Evolutionary conservation across 192 early-diverging fungal species (phyloP).

Genomic region (Kappamyces sp.): DNA sequence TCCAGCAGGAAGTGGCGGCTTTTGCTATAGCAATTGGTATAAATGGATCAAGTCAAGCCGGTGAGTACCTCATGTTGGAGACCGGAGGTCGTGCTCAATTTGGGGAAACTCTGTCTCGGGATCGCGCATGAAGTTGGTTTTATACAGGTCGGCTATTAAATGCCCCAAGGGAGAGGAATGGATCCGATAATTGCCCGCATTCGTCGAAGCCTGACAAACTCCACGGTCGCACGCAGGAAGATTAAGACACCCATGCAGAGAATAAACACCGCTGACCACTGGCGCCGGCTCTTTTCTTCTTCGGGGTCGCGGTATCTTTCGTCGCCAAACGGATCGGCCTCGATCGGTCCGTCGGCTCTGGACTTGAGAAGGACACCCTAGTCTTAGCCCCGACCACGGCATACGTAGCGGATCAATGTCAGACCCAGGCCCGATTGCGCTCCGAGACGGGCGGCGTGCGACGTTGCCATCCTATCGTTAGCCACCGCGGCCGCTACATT

Average conservation of each 20-base stretch:
- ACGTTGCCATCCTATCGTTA: constrained; percentile 56
- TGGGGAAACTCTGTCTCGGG: too few species aligned
- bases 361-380: constrained; percentile 8
- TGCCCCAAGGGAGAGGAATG: too few species aligned
- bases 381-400: background rate
- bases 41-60: too few species aligned
- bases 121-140: too few species aligned
- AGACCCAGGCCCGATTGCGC: constrained; percentile 75
- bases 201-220: constrained; percentile 9
- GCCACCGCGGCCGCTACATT: constrained; percentile 26
- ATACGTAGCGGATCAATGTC: constrained; percentile 68
- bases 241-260: constrained; percentile 11
- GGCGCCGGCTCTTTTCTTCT: constrained; percentile 11
- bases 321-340: background rate
- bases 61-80: too few species aligned
- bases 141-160: too few species aligned
- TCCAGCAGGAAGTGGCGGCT: too few species aligned
- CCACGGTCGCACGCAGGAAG: constrained; percentile 6
- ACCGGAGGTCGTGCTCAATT: too few species aligned
- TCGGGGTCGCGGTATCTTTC: constrained; percentile 2
- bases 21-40: too few species aligned
- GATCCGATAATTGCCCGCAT: constrained; percentile 10
- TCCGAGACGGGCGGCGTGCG: constrained; percentile 80
- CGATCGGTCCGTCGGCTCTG: constrained; percentile 7
- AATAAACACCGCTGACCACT: constrained; percentile 14